A percentile compares a stretch with the other conserved stretches of the same genome.
These are phyloP conservation scores for Aplosporella prunicola DNA, from an alignment of 2,329 filamentous ascomycete species.

Conservation along the genomic window DNA sequence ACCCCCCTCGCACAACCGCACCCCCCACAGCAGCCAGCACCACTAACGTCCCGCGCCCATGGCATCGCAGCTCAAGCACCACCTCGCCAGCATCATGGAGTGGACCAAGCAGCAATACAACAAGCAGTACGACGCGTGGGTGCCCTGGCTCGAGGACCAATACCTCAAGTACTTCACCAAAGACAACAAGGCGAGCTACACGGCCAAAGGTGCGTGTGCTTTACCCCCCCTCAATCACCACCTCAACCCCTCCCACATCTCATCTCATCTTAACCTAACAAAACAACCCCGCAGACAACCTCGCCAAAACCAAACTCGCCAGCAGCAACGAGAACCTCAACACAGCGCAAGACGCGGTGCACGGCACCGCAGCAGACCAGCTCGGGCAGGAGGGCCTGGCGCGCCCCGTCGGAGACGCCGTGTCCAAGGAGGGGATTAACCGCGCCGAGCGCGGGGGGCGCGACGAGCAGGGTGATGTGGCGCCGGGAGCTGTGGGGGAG, in stretches of 20 bases:
- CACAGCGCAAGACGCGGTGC: conserved; percentile 56
- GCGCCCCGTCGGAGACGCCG: conserved; percentile 53
- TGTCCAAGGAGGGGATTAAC: conserved; percentile 57
- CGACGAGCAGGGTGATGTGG: conserved; percentile 49
- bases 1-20: too few relatives aligned
- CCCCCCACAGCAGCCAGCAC: too few relatives aligned
- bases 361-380: conserved; percentile 53
- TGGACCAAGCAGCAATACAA: conserved; percentile 57
- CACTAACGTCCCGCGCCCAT: too few relatives aligned
- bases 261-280: neutral
- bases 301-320: conserved; percentile 61
- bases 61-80: conserved; percentile 2
- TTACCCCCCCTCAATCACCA: conserved; percentile 1
- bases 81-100: conserved; percentile 21
- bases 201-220: conserved; percentile 51
- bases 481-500: conserved; percentile 25
- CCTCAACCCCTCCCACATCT: neutral
- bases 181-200: conserved; percentile 67
- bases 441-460: conserved; percentile 55
- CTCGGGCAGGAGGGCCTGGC: conserved; percentile 59
- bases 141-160: conserved; percentile 66
- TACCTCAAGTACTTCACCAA: conserved; percentile 66
- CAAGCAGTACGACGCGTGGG: conserved; percentile 63
- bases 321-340: conserved; percentile 59
- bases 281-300: conserved; percentile 42